Evolutionary conservation across 1,284 basidiomycete species (phyloP), one percentile per base, ranked within the genome.

Genomic region (Schizophyllum commune): DNA sequence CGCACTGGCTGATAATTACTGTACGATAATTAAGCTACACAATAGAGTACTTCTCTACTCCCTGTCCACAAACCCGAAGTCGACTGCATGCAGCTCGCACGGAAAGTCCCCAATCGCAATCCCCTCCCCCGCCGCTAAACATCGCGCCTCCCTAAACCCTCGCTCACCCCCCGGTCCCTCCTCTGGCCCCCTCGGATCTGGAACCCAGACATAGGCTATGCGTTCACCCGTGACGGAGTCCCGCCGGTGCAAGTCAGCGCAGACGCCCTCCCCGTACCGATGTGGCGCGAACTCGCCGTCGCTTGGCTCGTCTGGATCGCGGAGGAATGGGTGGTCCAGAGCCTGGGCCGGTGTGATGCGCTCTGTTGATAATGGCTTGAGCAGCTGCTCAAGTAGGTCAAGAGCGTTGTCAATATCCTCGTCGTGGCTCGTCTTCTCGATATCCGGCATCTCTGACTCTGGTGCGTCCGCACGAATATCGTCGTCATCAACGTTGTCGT

Each of bases 241-340:
- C 32, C 75, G 66, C 64, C 79, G 80, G 70, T 91, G 89, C 65
- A 75, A 77, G 56, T 79, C 73, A 20, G 76, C 77, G 69, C 89
- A 92, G 7, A 82, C 75, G 1, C 88, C 89, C 63, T 81, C 75
- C 1, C 85, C 87, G 60, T 81, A 81, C 27, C 81, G 83, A 69
- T 88, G 86, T 15, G 89, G 89, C 61, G 84, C 81, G 65, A 80
- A 79, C 58, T 83, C 83, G 61, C 89, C 86, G 60, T 91, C 89
- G 56, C 76, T 77, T n/a, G 70, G 70, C 55, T 75, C 75, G 27
- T 70, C 68, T 22, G 67, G 63, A 19, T 65, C 68, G 7, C 61
- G 57, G 55, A 96, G 78, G 74, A 96, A 96, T 0, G 82, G 80
- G 70, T 96, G 94, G 63, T 83, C 81, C 58, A 97, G 78, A 5